Conservation (phyloP, 148 eudicot genomes). For the Silene latifolia region DNA sequence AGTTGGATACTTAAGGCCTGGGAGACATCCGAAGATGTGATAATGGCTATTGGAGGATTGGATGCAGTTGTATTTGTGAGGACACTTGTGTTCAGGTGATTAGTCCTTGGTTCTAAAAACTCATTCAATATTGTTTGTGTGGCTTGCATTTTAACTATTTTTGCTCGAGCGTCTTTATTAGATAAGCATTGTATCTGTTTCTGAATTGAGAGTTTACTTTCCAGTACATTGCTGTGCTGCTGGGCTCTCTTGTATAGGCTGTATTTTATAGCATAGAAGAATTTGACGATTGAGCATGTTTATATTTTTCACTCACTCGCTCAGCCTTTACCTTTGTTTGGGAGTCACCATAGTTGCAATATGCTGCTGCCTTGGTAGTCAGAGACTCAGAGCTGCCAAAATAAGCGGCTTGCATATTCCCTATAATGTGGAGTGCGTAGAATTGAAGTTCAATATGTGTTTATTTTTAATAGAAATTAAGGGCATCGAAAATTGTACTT, state of each 20-base stretch:
- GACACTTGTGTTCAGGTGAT: slow-evolving; percentile 66
- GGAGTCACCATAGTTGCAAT: no score
- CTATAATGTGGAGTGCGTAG: no score
- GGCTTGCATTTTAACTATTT: no score
- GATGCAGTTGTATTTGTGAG: slow-evolving; percentile 85
- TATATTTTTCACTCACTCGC: no score
- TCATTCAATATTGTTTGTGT: background rate
- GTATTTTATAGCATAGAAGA: no score
- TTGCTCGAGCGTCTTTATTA: background rate
- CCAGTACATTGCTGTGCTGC: background rate
- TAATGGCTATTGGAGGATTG: slow-evolving; percentile 70
- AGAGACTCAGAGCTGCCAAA: no score
- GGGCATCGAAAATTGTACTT: no score
- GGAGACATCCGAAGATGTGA: slow-evolving; percentile 74
- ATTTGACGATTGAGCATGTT: background rate
- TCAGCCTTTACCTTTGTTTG: no score
- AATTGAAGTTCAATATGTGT: no score
- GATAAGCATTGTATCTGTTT: background rate
- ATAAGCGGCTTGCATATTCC: no score
- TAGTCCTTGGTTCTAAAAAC: background rate
- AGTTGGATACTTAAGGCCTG: slow-evolving; percentile 89
- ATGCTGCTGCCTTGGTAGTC: no score
- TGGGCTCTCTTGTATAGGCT: background rate
- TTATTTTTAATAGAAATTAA: no score
- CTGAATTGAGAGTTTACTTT: background rate